Conservation (phyloP, 1,284 basidiomycete genomes). For the Phlebopus sp. region DNA sequence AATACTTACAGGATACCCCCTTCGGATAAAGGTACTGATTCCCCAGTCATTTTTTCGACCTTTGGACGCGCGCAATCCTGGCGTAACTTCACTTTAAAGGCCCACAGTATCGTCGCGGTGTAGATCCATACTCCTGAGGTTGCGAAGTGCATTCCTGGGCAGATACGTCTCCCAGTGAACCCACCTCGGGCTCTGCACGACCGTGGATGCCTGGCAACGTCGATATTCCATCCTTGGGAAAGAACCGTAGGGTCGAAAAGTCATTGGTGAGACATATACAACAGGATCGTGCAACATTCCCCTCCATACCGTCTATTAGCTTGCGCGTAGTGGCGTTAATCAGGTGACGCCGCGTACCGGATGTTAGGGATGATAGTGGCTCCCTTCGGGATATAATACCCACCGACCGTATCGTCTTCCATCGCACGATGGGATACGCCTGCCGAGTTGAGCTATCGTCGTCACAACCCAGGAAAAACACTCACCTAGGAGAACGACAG, state of each 20-base stretch:
- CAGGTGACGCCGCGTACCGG: conserved; percentile 27
- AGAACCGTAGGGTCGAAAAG: conserved; percentile 42
- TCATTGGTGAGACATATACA: conserved; percentile 32
- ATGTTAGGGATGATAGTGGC: conserved; percentile 43
- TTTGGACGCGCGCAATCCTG: too few species aligned
- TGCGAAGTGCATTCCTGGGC: conserved; percentile 43
- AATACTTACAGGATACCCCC: too few species aligned
- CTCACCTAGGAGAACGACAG: conserved; percentile 23
- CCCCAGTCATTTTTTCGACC: too few species aligned
- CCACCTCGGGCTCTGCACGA: conserved; percentile 27
- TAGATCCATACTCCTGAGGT: conserved; percentile 43
- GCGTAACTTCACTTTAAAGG: conserved; percentile 21
- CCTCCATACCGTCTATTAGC: conserved; percentile 21
- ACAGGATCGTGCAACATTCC: conserved; percentile 42
- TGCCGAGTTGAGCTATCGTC: too few species aligned
- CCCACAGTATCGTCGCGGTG: conserved; percentile 42
- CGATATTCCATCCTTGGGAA: conserved; percentile 18
- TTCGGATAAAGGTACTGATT: too few species aligned
- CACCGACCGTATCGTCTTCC: conserved; percentile 39
- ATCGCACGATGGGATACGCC: conserved; percentile 41
- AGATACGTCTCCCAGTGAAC: conserved; percentile 41
- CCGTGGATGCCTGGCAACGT: conserved; percentile 35
- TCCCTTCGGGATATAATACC: conserved; percentile 45
- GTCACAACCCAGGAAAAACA: too few species aligned
- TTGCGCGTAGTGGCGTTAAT: background rate